phyloP scores from a whole-genome alignment of 352 stramenopile species.

The Phytophthora quininea region DNA sequence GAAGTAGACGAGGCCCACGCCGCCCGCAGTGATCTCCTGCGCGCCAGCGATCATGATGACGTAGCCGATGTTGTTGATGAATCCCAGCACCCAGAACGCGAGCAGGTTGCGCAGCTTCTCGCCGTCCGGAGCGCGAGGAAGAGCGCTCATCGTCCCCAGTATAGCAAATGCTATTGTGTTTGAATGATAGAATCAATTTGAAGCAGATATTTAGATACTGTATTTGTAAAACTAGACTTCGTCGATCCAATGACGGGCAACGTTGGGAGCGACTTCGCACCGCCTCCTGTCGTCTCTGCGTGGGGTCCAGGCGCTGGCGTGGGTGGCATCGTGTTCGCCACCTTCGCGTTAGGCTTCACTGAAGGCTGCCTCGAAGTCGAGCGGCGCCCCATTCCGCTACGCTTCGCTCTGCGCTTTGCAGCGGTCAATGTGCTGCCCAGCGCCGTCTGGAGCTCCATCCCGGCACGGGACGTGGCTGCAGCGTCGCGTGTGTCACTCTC shows the following conservation, averaged over 20 bases:
- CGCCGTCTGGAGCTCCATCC: slow-evolving; percentile 61
- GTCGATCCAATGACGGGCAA: background rate
- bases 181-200: background rate
- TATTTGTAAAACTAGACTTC: no score
- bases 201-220: no score
- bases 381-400: slow-evolving; percentile 67
- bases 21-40: slow-evolving; percentile 91
- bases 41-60: slow-evolving; percentile 95
- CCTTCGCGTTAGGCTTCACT: slow-evolving; percentile 59
- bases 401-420: slow-evolving; percentile 65
- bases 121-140: background rate
- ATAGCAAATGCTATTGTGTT: background rate
- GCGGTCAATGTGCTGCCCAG: slow-evolving; percentile 66
- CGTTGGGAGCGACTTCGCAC: slow-evolving; percentile 17
- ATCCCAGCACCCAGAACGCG: slow-evolving; percentile 92
- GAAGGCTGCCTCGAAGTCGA: slow-evolving; percentile 68
- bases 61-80: slow-evolving; percentile 95
- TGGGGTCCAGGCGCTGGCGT: slow-evolving; percentile 16
- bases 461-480: slow-evolving; percentile 50
- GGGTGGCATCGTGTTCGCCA: slow-evolving; percentile 31
- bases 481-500: slow-evolving; percentile 38
- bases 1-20: slow-evolving; percentile 93
- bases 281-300: background rate
- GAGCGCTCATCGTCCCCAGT: background rate
- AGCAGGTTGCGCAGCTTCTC: slow-evolving; percentile 67